Percentiles rank a stretch among this genome's conserved stretches.
These are phyloP conservation scores for Sclerospora graminicola DNA, from an alignment of 352 stramenopile genomes.

Conservation along the genomic window DNA sequence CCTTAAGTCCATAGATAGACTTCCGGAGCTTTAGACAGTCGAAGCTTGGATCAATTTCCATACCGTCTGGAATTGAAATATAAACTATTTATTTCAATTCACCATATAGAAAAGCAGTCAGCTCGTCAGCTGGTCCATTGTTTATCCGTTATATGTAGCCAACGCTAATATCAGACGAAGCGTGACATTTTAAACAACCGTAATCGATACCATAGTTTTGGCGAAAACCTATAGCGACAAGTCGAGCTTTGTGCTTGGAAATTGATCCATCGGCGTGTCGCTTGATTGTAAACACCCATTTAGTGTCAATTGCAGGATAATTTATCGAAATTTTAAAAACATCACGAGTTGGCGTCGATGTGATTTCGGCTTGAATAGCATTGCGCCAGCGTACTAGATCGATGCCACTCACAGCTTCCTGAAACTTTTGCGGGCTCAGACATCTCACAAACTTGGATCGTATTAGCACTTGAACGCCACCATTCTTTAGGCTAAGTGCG, in stretches of 20 bases:
- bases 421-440: background rate
- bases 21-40: too few relatives aligned
- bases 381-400: background rate
- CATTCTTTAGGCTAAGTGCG: too few relatives aligned
- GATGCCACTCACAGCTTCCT: background rate
- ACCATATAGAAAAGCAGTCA: too few relatives aligned
- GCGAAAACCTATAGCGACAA: too few relatives aligned
- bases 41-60: too few relatives aligned
- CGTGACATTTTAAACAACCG: background rate
- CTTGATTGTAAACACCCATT: background rate
- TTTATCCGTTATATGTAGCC: background rate
- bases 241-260: too few relatives aligned
- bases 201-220: too few relatives aligned
- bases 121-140: background rate
- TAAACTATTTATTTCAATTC: background rate
- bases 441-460: background rate
- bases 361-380: too few relatives aligned
- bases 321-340: background rate
- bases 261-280: background rate
- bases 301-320: background rate
- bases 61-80: background rate
- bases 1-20: too few relatives aligned
- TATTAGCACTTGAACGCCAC: background rate
- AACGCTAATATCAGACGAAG: background rate
- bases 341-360: background rate